Evolutionary conservation across 768 basidiomycete genomes (phyloP), one percentile per base, ranked within the genome.

Genomic region (Boletus barrowsii): DNA sequence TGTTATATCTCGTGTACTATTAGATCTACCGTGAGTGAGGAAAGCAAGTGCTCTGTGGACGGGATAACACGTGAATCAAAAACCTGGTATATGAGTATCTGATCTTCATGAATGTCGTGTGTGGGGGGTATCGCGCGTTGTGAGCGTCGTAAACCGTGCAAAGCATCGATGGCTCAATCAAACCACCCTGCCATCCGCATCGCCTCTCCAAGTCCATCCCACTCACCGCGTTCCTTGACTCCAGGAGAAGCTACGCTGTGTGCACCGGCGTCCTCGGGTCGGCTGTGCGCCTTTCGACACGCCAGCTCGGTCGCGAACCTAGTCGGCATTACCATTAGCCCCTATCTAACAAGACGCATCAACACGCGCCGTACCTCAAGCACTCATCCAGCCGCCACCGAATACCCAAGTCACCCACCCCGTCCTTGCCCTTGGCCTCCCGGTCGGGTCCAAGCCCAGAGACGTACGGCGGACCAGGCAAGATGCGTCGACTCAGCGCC

Each of bases 221-320:
- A 90, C 32, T 76, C 77, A 45, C 75, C 72, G 48, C 79, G 73
- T 44, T 84, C 75, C 10, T 49, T 64, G 57, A 13, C 45, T 20
- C 55, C 62, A 2, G 63, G 56, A 17, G 64, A 57, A 2, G 54
- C 43, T 7, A 55, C 37, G 39, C 54, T 62, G 4, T 50, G 35
- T 1, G 42, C 15, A 18, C 36, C 30, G 15, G 54, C 26, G 13
- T 56, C 52, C 29, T 58, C 53, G 0, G 36, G 44, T 6, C 46
- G 52, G 14, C 42, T 33, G 24, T 62, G 54, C 3, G 84, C 86
- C 66, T 87, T 90, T 33, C 90, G 77, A 36, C 90, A 89, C 14
- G 90, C 82, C 10, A 93, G 72, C 67, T 93, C 90, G 0, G 88
- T 90, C 8, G 90, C 90, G 69, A 93, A 93, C 62, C 90, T 91